Evolutionary conservation across 2,329 filamentous ascomycete genomes (phyloP).

Genomic region (Coleophoma crateriformis): DNA sequence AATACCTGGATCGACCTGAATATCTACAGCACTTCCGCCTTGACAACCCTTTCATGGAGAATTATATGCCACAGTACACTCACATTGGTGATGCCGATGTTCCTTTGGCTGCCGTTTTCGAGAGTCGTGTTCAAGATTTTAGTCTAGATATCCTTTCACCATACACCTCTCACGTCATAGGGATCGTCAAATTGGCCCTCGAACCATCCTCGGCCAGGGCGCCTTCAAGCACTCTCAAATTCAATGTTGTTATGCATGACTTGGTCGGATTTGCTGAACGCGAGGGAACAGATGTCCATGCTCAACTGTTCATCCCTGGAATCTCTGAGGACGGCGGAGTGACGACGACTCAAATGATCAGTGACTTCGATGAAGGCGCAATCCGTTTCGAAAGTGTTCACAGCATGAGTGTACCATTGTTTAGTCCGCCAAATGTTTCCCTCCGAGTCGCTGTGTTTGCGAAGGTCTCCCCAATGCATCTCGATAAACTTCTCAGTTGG

Average conservation of each 20-base stretch:
- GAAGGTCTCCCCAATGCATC: conserved; percentile 84
- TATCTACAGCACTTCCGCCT: conserved; percentile 90
- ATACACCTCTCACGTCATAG: conserved; percentile 85
- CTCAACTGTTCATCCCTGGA: conserved; percentile 91
- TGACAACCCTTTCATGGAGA: conserved; percentile 88
- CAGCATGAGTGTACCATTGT: conserved; percentile 89
- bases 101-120: conserved; percentile 86
- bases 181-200: conserved; percentile 83
- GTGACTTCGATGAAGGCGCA: conserved; percentile 85
- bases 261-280: conserved; percentile 91
- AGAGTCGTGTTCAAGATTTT: conserved; percentile 92
- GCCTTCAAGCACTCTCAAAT: conserved; percentile 88
- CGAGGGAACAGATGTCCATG: conserved; percentile 92
- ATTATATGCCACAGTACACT: conserved; percentile 87
- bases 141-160: conserved; percentile 85
- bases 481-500: conserved; percentile 97
- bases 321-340: conserved; percentile 86
- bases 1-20: conserved; percentile 92
- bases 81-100: conserved; percentile 91
- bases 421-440: conserved; percentile 66
- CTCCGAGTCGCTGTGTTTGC: conserved; percentile 89
- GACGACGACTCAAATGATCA: conserved; percentile 92
- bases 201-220: conserved; percentile 92
- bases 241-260: conserved; percentile 98
- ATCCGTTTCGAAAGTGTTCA: conserved; percentile 96